Evolutionary conservation across 2,329 filamentous ascomycete species (phyloP).

Genomic region (Thielaviopsis populi): DNA sequence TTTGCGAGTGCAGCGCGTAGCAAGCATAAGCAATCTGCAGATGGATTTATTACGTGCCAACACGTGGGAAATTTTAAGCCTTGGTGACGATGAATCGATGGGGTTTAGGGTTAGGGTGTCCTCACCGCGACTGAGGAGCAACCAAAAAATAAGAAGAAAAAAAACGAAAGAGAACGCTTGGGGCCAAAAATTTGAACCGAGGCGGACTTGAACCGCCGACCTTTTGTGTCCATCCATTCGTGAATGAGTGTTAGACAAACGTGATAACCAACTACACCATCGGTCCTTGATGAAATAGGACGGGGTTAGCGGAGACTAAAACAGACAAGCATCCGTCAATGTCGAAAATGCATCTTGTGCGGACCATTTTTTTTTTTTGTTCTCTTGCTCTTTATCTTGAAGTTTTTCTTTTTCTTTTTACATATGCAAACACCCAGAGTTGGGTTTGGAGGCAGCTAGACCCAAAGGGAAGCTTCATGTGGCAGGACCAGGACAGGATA

Average conservation of each 20-base stretch:
- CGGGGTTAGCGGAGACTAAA: not conserved
- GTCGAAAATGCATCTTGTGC: not conserved
- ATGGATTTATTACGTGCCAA: not conserved
- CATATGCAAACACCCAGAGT: too few relatives aligned
- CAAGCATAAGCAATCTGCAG: too few relatives aligned
- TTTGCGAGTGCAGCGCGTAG: too few relatives aligned
- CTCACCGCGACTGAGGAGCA: too few relatives aligned
- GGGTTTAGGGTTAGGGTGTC: too few relatives aligned
- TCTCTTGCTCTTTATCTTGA: too few relatives aligned
- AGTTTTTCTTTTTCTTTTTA: too few relatives aligned
- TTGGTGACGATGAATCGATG: too few relatives aligned
- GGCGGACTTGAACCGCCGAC: conserved; percentile 14
- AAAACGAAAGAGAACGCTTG: not conserved
- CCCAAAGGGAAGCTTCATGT: too few relatives aligned
- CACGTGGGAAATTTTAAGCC: not conserved
- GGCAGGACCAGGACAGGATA: not conserved
- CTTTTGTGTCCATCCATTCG: conserved; percentile 11
- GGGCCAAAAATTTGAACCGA: conserved; percentile 2
- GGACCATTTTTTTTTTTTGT: too few relatives aligned
- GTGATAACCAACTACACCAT: conserved; percentile 15
- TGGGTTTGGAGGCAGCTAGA: too few relatives aligned
- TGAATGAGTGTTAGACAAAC: conserved; percentile 15
- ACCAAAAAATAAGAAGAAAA: not conserved
- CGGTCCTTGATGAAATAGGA: not conserved
- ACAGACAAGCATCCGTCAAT: not conserved